These are phyloP conservation scores for Carpinus viminea DNA, from an alignment of 306 rosid genomes.

Conservation along the genomic window DNA sequence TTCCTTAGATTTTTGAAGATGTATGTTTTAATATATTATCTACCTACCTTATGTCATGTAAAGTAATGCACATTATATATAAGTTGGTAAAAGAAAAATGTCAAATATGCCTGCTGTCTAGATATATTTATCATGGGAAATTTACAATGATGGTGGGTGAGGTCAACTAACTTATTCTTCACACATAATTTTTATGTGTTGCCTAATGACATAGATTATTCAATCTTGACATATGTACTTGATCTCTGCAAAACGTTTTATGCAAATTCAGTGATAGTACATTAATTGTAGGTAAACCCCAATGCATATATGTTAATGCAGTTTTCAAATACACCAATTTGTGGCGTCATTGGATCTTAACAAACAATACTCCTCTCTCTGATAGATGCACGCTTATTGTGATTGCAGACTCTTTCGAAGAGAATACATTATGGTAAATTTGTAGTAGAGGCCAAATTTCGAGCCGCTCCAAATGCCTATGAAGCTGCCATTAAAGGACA, in stretches of 20 bases:
- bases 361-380: constrained; percentile 10
- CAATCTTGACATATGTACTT: not conserved
- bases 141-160: not conserved
- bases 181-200: not conserved
- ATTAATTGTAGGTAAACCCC: not conserved
- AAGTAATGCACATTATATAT: not conserved
- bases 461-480: constrained; percentile 57
- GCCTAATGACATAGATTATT: not conserved
- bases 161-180: not conserved
- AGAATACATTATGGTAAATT: constrained; percentile 92
- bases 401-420: constrained; percentile 74
- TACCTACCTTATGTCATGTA: not conserved
- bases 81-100: not conserved
- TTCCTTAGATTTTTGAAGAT: not conserved
- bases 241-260: not conserved
- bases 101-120: not conserved
- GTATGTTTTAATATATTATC: not conserved
- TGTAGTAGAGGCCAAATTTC: constrained; percentile 92
- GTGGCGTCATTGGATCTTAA: not conserved
- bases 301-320: not conserved
- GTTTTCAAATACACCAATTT: not conserved
- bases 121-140: not conserved
- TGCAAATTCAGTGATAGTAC: not conserved
- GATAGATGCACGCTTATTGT: constrained; percentile 16
- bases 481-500: constrained; percentile 77